A percentile compares a stretch with the other conserved stretches of the same genome.
Evolutionary conservation across 2,329 filamentous ascomycete species (phyloP).

Genomic region (Botrytis galanthina): DNA sequence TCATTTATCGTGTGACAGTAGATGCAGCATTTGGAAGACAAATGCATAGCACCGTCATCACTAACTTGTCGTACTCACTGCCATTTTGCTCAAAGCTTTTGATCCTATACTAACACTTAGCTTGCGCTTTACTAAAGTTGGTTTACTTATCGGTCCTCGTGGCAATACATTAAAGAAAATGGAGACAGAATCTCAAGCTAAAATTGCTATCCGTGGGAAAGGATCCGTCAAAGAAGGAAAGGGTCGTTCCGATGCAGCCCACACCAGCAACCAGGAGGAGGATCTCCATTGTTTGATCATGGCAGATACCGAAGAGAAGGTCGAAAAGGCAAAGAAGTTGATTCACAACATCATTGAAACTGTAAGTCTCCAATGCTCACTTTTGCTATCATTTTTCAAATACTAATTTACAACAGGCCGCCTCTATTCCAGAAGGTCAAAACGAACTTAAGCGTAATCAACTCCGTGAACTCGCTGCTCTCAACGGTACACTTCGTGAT

Average conservation of each 20-base stretch:
- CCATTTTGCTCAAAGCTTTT: conserved; percentile 40
- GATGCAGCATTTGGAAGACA: conserved; percentile 34
- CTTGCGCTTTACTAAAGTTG: conserved; percentile 86
- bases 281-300: conserved; percentile 99
- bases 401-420: conserved; percentile 63
- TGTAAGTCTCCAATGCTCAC: conserved; percentile 55
- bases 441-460: conserved; percentile 99
- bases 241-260: conserved; percentile 95
- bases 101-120: conserved; percentile 81
- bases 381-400: background rate
- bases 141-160: conserved; percentile 99
- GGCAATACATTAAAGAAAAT: conserved; percentile 99
- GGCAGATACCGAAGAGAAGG: conserved; percentile 99
- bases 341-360: conserved; percentile 99
- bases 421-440: conserved; percentile 96
- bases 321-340: conserved; percentile 97
- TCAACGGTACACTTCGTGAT: conserved; percentile 98
- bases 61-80: conserved; percentile 40
- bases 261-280: conserved; percentile 99
- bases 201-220: conserved; percentile 99
- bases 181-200: conserved; percentile 94
- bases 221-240: conserved; percentile 99
- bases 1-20: conserved; percentile 42
- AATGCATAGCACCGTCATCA: conserved; percentile 39
- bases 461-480: conserved; percentile 91